A percentile compares a stretch with the other conserved stretches of the same genome.
Evolutionary conservation across 2,329 filamentous ascomycete species (phyloP).

Genomic region (Thelonectria olida): DNA sequence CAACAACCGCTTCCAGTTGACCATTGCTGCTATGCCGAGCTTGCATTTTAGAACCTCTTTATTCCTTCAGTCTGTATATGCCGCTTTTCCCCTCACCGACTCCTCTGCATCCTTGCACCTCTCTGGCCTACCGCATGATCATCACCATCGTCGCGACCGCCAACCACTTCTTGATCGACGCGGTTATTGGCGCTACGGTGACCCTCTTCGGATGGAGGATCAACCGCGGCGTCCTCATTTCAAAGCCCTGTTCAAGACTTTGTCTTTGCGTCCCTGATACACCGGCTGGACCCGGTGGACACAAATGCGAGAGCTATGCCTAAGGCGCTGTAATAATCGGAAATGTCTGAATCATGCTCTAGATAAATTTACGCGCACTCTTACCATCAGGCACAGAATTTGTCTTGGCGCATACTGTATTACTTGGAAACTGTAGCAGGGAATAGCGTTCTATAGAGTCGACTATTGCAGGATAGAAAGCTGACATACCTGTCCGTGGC

Average conservation of each 20-base stretch:
- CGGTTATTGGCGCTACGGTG: conserved; percentile 45
- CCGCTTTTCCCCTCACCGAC: conserved; percentile 51
- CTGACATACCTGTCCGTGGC: too few species aligned
- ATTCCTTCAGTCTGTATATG: conserved; percentile 47
- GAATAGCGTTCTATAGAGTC: too few species aligned
- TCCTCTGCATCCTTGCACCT: conserved; percentile 47
- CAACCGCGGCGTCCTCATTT: conserved; percentile 36
- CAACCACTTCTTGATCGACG: conserved; percentile 51
- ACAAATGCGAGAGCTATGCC: conserved; percentile 23
- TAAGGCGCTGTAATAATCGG: conserved; percentile 25
- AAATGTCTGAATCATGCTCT: too few species aligned
- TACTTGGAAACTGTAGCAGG: too few species aligned
- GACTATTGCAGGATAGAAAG: too few species aligned
- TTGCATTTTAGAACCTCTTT: conserved; percentile 56
- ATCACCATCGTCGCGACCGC: conserved; percentile 53
- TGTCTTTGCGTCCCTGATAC: conserved; percentile 37
- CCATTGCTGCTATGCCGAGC: conserved; percentile 59
- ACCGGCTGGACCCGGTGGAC: conserved; percentile 36
- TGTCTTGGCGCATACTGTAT: too few species aligned
- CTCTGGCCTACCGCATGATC: conserved; percentile 55
- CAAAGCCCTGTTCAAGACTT: conserved; percentile 43
- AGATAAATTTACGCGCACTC: too few species aligned
- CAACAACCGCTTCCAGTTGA: conserved; percentile 56
- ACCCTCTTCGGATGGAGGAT: conserved; percentile 47
- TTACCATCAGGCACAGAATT: too few species aligned